Conservation (phyloP, 1,139 yeast genomes). For the Blastobotrys elegans region DNA sequence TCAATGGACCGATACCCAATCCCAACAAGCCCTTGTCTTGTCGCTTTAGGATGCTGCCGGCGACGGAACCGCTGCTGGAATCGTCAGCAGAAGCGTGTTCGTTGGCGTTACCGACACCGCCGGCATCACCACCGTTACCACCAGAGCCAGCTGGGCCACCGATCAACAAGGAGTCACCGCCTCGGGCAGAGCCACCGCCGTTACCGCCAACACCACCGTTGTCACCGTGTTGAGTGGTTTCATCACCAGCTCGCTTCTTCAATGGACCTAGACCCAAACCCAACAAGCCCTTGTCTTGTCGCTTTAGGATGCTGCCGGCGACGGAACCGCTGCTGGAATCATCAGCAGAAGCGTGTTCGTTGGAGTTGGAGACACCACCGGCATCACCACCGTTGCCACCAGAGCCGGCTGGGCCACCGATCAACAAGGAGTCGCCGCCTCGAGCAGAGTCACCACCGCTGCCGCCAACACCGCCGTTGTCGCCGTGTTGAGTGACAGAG, state of each 20-base stretch:
- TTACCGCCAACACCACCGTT: slow-evolving; percentile 8
- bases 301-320: not conserved
- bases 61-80: not conserved
- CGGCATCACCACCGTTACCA: slow-evolving; percentile 8
- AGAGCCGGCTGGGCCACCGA: slow-evolving; percentile 5
- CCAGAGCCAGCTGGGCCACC: slow-evolving; percentile 2
- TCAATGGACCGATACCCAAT: not conserved
- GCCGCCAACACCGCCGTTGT: slow-evolving; percentile 8
- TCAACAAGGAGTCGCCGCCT: slow-evolving; percentile 4
- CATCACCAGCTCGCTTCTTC: slow-evolving; percentile 3
- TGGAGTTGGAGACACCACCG: slow-evolving; percentile 5
- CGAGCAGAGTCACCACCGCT: slow-evolving; percentile 2
- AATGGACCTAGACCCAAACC: no score
- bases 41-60: slow-evolving; percentile 1
- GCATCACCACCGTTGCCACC: slow-evolving; percentile 7
- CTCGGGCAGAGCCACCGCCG: not conserved
- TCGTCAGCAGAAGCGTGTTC: slow-evolving; percentile 1
- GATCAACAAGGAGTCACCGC: slow-evolving; percentile 6
- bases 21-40: not conserved
- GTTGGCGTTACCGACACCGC: slow-evolving; percentile 6
- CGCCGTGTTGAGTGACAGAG: not conserved
- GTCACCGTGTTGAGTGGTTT: slow-evolving; percentile 1
- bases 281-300: no score
- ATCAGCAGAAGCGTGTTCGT: not conserved
- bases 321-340: not conserved